Evolutionary conservation across 495 filamentous ascomycete species (phyloP).

Genomic region (Aspergillus taichungensis): DNA sequence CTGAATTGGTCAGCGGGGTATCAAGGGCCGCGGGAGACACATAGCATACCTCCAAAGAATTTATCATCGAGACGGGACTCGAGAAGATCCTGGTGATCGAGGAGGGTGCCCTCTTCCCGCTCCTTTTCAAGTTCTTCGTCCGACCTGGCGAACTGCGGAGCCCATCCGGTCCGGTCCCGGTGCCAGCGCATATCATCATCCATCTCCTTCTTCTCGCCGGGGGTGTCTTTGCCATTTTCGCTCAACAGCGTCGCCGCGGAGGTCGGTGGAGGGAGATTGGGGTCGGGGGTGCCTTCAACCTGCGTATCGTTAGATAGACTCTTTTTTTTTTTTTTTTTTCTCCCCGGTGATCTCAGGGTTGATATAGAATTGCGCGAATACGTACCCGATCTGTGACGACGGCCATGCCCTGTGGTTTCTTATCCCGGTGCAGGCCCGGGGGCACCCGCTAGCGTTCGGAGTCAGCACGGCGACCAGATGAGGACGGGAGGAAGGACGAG

Average conservation of each 20-base stretch:
- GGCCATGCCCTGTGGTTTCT: slow-evolving; percentile 57
- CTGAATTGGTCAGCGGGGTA: slow-evolving; percentile 29
- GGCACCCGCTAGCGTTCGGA: slow-evolving; percentile 41
- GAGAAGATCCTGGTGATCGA: slow-evolving; percentile 83
- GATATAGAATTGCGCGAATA: not conserved
- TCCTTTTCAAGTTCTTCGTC: slow-evolving; percentile 41
- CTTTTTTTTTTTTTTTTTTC: too few species aligned
- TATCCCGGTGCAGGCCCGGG: slow-evolving; percentile 53
- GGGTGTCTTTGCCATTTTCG: slow-evolving; percentile 29
- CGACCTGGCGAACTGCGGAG: slow-evolving; percentile 60
- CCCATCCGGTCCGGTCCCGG: slow-evolving; percentile 76
- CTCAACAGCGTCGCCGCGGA: slow-evolving; percentile 54
- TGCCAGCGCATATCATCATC: slow-evolving; percentile 56
- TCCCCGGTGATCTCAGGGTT: not conserved
- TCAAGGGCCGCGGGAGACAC: not conserved
- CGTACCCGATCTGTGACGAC: slow-evolving; percentile 65
- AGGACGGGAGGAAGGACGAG: not conserved
- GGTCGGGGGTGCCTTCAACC: slow-evolving; percentile 58
- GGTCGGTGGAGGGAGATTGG: slow-evolving; percentile 66
- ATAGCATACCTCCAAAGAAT: slow-evolving; percentile 71
- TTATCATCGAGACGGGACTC: slow-evolving; percentile 80
- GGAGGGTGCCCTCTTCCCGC: slow-evolving; percentile 54
- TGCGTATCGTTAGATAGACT: slow-evolving; percentile 15
- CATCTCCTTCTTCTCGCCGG: slow-evolving; percentile 32
- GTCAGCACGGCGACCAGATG: slow-evolving; percentile 9